These are phyloP conservation scores for Purpureocillium takamizusanense DNA, from an alignment of 2,329 filamentous ascomycete species.

Conservation along the genomic window DNA sequence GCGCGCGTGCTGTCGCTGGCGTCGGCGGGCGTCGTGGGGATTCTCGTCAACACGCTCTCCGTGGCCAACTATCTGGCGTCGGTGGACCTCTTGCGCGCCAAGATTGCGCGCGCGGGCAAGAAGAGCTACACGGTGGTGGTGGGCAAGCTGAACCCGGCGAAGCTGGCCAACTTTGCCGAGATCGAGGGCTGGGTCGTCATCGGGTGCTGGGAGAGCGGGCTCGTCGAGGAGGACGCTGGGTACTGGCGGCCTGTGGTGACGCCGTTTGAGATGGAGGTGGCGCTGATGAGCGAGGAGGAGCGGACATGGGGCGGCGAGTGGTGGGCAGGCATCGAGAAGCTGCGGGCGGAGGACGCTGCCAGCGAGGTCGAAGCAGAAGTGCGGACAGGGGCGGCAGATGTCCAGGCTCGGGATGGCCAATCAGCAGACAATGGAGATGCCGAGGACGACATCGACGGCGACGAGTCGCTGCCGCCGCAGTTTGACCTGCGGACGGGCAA, in stretches of 20 bases:
- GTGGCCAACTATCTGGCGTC: slow-evolving; percentile 84
- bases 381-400: neutral
- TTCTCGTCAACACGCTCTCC: slow-evolving; percentile 90
- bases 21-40: slow-evolving; percentile 78
- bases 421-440: slow-evolving; percentile 23
- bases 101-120: slow-evolving; percentile 74
- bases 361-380: slow-evolving; percentile 13
- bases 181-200: slow-evolving; percentile 96
- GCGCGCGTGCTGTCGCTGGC: slow-evolving; percentile 73
- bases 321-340: slow-evolving; percentile 74
- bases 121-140: slow-evolving; percentile 96
- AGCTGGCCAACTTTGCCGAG: slow-evolving; percentile 93
- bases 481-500: slow-evolving; percentile 86
- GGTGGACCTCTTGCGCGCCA: slow-evolving; percentile 60
- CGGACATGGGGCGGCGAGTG: slow-evolving; percentile 82
- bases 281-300: slow-evolving; percentile 64
- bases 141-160: slow-evolving; percentile 90
- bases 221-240: slow-evolving; percentile 73
- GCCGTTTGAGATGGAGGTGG: slow-evolving; percentile 83
- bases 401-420: too few relatives aligned
- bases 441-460: slow-evolving; percentile 41
- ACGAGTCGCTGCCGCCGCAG: slow-evolving; percentile 74
- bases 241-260: slow-evolving; percentile 88
- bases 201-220: slow-evolving; percentile 93
- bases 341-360: slow-evolving; percentile 36